Conservation (phyloP, 495 filamentous ascomycete species). For the Aspergillus olivimuriae region DNA sequence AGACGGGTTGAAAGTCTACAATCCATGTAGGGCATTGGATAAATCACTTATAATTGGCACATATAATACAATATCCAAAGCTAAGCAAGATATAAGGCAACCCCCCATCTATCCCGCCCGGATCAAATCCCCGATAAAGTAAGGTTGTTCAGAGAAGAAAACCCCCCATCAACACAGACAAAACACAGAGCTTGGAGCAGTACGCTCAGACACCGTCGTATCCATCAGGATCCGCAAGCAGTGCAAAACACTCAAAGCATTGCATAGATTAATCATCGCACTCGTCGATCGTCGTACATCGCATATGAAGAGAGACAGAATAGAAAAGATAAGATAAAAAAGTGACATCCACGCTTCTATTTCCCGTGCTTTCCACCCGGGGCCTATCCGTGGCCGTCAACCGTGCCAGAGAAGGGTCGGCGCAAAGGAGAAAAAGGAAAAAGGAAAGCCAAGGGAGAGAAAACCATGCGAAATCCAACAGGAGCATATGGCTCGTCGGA, state of each 20-base stretch:
- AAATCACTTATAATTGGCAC: no score
- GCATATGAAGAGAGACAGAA: background rate
- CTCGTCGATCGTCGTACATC: slow-evolving; percentile 17
- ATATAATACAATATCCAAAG: background rate
- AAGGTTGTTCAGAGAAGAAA: background rate
- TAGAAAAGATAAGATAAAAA: background rate
- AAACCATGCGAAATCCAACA: no score
- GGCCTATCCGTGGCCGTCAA: background rate
- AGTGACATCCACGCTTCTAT: background rate
- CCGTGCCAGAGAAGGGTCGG: no score
- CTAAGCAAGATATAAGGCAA: background rate
- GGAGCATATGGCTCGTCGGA: no score
- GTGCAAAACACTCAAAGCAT: slow-evolving; percentile 8
- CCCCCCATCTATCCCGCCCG: background rate
- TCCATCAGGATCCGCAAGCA: background rate
- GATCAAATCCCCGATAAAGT: background rate
- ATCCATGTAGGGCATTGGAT: no score
- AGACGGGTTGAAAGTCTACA: no score
- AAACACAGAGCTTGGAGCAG: no score
- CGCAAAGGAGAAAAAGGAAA: no score
- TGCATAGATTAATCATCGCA: slow-evolving; percentile 16
- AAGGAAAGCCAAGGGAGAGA: no score
- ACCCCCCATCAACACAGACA: background rate
- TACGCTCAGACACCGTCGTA: background rate
- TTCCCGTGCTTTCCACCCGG: background rate